Evolutionary conservation across 257 asterid species (phyloP).

Genomic region (Solanum habrochaites): DNA sequence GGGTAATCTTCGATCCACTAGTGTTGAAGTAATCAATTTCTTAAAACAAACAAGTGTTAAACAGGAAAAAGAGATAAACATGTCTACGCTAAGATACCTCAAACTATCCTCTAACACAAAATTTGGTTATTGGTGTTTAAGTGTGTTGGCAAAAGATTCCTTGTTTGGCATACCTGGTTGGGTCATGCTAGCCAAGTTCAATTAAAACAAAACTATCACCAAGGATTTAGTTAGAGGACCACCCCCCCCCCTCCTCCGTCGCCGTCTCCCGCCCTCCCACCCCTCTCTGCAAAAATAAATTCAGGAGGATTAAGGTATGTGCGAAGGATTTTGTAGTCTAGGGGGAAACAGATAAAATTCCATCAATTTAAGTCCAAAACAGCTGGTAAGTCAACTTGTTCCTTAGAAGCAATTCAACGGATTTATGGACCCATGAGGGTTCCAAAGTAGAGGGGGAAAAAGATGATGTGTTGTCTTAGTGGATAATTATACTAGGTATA

Average conservation of each 20-base stretch:
- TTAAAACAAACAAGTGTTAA: neutral
- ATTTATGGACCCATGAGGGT: neutral
- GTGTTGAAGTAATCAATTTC: no score
- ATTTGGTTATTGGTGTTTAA: no score
- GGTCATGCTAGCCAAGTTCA: neutral
- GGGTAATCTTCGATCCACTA: neutral
- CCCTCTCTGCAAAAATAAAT: neutral
- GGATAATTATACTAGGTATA: neutral
- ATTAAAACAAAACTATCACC: neutral
- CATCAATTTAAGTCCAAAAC: neutral
- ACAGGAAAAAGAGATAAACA: neutral
- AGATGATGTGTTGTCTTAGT: neutral
- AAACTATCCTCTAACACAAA: no score
- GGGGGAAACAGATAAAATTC: neutral
- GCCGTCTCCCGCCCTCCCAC: no score
- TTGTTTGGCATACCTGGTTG: no score
- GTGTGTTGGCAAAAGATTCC: neutral
- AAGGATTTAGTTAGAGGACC: no score
- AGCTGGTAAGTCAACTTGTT: neutral
- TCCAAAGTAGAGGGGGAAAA: neutral
- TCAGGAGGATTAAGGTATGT: neutral
- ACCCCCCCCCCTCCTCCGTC: no score
- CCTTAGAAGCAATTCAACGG: neutral
- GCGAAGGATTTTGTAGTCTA: neutral
- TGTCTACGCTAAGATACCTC: neutral